Percentiles rank a stretch among this genome's conserved stretches.
Evolutionary conservation across 495 filamentous ascomycete species (phyloP).

Genomic region (Tuber brumale): DNA sequence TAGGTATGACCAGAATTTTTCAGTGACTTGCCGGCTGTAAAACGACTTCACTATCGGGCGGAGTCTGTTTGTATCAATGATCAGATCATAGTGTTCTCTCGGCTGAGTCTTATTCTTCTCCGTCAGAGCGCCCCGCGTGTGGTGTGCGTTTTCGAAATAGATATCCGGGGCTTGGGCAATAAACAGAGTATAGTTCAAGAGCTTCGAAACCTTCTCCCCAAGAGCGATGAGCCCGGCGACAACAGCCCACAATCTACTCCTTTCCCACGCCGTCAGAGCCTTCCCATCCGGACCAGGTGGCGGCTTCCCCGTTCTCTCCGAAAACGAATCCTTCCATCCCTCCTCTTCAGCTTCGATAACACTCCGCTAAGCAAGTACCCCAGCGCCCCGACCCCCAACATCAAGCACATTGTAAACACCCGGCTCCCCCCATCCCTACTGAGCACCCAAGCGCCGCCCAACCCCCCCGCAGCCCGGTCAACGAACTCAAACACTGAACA

Average conservation of each 20-base stretch:
- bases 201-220: constrained; percentile 65
- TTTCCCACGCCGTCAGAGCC: not conserved
- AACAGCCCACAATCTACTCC: constrained; percentile 46
- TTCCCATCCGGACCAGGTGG: constrained; percentile 40
- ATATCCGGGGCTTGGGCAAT: constrained; percentile 80
- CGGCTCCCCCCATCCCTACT: too few species aligned
- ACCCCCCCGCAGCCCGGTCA: too few species aligned
- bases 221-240: constrained; percentile 58
- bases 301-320: not conserved
- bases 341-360: constrained; percentile 74
- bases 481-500: too few species aligned
- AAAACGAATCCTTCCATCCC: constrained; percentile 51
- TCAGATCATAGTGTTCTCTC: constrained; percentile 77
- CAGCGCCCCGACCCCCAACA: constrained; percentile 58
- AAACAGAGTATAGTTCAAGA: constrained; percentile 86
- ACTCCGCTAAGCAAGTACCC: constrained; percentile 75
- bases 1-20: constrained; percentile 42
- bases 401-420: too few species aligned
- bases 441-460: too few species aligned
- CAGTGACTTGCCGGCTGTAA: constrained; percentile 64
- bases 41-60: constrained; percentile 66
- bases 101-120: constrained; percentile 47
- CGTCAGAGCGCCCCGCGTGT: constrained; percentile 54
- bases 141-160: constrained; percentile 42
- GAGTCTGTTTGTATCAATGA: constrained; percentile 79